These are phyloP conservation scores for Citrus glauca DNA, from an alignment of 345 rosid species.

Conservation along the genomic window DNA sequence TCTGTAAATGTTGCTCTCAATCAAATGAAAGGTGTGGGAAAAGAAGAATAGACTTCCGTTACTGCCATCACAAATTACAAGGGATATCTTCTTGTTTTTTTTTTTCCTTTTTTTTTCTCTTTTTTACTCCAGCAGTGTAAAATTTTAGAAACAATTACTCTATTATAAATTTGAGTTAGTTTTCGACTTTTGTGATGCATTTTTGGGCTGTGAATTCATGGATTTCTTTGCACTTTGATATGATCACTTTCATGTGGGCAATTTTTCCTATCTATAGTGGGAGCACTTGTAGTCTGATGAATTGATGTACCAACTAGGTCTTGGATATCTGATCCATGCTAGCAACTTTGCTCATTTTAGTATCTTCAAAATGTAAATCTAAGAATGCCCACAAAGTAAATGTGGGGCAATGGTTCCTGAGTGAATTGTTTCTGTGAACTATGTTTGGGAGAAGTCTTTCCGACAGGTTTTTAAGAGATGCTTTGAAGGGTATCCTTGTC, in stretches of 20 bases:
- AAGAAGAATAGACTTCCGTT: neutral
- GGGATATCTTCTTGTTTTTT: too few species aligned
- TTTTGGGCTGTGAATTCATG: neutral
- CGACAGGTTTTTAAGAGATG: slow-evolving; percentile 1
- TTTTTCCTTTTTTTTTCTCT: too few species aligned
- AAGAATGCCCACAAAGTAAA: neutral
- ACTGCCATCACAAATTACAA: neutral
- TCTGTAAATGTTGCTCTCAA: slow-evolving; percentile 2
- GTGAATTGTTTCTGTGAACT: neutral
- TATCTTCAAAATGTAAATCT: too few species aligned
- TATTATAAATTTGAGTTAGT: neutral
- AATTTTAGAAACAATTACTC: too few species aligned
- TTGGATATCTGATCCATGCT: neutral
- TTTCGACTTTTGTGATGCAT: neutral
- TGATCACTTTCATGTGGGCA: neutral
- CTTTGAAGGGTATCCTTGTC: neutral
- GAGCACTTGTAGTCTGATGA: neutral
- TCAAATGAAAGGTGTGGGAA: neutral
- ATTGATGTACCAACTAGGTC: neutral
- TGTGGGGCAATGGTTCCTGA: neutral
- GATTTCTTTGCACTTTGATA: neutral
- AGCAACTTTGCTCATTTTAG: neutral
- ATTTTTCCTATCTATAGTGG: neutral
- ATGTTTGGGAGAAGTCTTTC: neutral
- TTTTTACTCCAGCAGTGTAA: too few species aligned